Base-by-base conservation (phyloP, 345 rosid species). In the Bruguiera parviflora region DNA sequence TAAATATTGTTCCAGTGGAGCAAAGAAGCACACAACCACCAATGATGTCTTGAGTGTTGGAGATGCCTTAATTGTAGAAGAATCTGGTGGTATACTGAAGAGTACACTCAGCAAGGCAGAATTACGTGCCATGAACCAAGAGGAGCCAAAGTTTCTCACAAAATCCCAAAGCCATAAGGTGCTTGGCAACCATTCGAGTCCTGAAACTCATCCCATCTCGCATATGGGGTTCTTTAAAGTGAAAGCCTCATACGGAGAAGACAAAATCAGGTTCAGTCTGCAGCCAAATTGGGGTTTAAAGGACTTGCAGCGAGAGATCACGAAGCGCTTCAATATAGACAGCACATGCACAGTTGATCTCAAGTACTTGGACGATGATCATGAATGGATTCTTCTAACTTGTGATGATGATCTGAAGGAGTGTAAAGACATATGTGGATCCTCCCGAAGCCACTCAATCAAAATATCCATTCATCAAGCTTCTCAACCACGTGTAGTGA, bases 241-340 rank as follows among this genome's bases (percentile, higher is more conserved):
- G 55, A 94, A 94, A 80, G 96, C 89, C 19, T 73, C 77, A 29
- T 80, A 76, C 7, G 90, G 92, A 61, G 96, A 80, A 53, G 89
- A 84, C 61, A 94, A 66, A 60, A 57, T 71, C 29, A 55, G 73
- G 25, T 74, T 78, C 73, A 63, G 78, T 62, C 35, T 78, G 77
- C 75, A 61, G 49, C 77, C 69, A 2, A 70, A 39, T 33, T 78
- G 81, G 78, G 35, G 66, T 43, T 78, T 78, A 64, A 47, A 39
- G 63, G 74, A 65, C 31, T 49, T 78, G 67, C 77, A 69, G 19
- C 74, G 61, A 28, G 77, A 78, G 69, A 59, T 65, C 25, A 67
- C 66, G 10, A 73, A 51, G 68, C 67, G 71, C 18, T 78, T 78
- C 55, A 73, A 63, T 29, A 51, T 73, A 53, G 59, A 66, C 13